Percentiles rank a stretch among this genome's conserved stretches.
These are phyloP conservation scores for Aurantiochytrium sp. DNA, from an alignment of 108 stramenopile genomes.

Conservation along the genomic window DNA sequence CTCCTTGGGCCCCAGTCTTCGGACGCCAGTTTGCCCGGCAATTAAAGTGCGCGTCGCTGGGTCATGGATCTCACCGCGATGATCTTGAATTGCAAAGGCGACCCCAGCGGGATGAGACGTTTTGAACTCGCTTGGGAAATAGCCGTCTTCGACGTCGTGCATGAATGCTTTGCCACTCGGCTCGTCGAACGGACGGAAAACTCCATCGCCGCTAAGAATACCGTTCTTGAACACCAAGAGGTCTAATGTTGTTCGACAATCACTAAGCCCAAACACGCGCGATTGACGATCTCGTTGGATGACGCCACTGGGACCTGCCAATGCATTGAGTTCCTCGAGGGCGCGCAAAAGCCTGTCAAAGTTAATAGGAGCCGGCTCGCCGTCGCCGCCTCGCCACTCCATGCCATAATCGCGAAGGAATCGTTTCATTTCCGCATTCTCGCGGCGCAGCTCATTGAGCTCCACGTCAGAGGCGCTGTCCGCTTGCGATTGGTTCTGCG, in stretches of 20 bases:
- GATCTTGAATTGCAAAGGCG: background rate
- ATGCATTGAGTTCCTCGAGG: background rate
- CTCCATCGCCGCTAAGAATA: background rate
- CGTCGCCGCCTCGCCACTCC: background rate
- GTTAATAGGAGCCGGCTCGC: background rate
- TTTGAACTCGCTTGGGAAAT: slow-evolving; percentile 7
- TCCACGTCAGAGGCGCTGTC: background rate
- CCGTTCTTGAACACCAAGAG: background rate
- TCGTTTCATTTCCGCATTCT: background rate
- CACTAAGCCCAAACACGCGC: background rate
- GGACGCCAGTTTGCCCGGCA: background rate
- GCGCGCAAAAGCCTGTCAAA: background rate
- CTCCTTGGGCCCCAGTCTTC: background rate
- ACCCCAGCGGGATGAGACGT: background rate
- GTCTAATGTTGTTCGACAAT: background rate
- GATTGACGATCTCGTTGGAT: background rate
- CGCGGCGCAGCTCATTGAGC: background rate
- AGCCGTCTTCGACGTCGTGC: background rate
- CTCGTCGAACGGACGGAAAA: background rate
- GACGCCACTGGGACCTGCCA: background rate
- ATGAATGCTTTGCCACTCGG: background rate
- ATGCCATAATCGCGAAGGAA: background rate
- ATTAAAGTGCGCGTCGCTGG: background rate
- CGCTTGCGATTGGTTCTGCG: background rate
- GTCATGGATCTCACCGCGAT: background rate